Evolutionary conservation across 2,329 filamentous ascomycete species (phyloP), one percentile per base, ranked within the genome.

Genomic region (Aureobasidium sp.): DNA sequence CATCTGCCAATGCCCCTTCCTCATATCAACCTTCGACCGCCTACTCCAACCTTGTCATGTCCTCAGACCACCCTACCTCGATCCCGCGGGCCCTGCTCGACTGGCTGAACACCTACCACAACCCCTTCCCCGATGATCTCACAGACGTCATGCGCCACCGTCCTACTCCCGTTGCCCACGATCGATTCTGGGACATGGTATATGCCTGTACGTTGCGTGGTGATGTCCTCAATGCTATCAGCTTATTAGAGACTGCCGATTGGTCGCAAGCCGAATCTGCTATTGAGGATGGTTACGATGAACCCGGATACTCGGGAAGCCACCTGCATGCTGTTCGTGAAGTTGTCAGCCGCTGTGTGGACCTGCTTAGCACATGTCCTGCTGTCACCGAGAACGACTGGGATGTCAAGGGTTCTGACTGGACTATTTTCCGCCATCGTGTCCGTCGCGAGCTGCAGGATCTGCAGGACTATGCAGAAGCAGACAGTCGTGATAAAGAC

Each of bases 161-260:
- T 50, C 89, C 89, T 0, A 89, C 89, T 63, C 90, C 92, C 26
- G 88, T 90, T 1, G 85, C 85, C 47, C 89, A 94, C 69, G 78
- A 81, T 29, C 79, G 88, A 39, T 97, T 91, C 75, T 97, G 93
- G 93, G 89, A 92, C 70, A 86, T 86, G 1, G 78, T 96, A n/a
- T 89, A 87, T 68, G 84, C 84, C 61, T 80, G 86, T 15, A 79
- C 92, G 26, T 78, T 96, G 29, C 88, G 92, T 51, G 93, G 92
- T 46, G 87, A 88, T 63, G 82, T 96, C 47, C 68, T 73, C 15
- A 84, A 84, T 46, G 87, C 87, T 1, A 80, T 87, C n/a, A 77
- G 82, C 51, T 75, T 96, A 32, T 79, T 97, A 52, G 83, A 81
- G 63, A 83, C 85, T 59, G 91, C 90, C 12, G 89, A 90, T 36